These are phyloP conservation scores for Ambrosiella cleistominuta DNA, from an alignment of 2,329 filamentous ascomycete genomes.

Conservation along the genomic window DNA sequence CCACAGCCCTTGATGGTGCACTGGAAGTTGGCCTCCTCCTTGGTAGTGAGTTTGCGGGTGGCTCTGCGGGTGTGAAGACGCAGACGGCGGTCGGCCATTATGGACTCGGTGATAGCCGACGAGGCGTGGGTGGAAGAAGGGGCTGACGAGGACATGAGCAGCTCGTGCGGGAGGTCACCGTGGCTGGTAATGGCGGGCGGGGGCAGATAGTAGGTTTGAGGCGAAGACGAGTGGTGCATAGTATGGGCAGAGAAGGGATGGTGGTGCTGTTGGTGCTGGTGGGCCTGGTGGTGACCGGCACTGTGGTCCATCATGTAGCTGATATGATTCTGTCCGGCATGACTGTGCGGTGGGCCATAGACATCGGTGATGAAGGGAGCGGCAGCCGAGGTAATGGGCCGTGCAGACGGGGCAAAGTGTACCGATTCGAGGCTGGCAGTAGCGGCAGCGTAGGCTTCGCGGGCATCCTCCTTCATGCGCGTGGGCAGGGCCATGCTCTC, in stretches of 20 bases:
- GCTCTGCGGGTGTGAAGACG: constrained; percentile 19
- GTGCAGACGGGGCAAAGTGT: constrained; percentile 22
- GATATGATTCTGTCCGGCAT: not conserved
- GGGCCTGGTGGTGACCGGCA: not conserved
- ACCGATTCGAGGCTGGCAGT: not conserved
- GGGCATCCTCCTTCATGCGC: constrained; percentile 25
- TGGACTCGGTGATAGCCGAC: not conserved
- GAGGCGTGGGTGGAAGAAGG: constrained; percentile 14
- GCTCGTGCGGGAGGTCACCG: not conserved
- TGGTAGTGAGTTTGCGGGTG: constrained; percentile 39
- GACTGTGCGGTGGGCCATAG: constrained; percentile 5
- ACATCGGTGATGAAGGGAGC: constrained; percentile 11
- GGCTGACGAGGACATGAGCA: not conserved
- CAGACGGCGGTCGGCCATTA: constrained; percentile 4
- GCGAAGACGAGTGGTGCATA: constrained; percentile 6
- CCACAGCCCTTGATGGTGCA: constrained; percentile 55
- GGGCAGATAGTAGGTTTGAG: constrained; percentile 11
- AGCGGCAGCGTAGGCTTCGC: constrained; percentile 17
- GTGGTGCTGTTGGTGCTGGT: not conserved
- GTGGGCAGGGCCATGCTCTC: constrained; percentile 16
- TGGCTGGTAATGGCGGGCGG: not conserved
- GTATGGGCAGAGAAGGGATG: not conserved
- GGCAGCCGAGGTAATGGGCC: constrained; percentile 22
- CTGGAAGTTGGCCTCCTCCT: constrained; percentile 52
- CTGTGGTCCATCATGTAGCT: constrained; percentile 15